Evolutionary conservation across 106 monocot genomes (phyloP).

Genomic region (Phalaenopsis aphrodite): DNA sequence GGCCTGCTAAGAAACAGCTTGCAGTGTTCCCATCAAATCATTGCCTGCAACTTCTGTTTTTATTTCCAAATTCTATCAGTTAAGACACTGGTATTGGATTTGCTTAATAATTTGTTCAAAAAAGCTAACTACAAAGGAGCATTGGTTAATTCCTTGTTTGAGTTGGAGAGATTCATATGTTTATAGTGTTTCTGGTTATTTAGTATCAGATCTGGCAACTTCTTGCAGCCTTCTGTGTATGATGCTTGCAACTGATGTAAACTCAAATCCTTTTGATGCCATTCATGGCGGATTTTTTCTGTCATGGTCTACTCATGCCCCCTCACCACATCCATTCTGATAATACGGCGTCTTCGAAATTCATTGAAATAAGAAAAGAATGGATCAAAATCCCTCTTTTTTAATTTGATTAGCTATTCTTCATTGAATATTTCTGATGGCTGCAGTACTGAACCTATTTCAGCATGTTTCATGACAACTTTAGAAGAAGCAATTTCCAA

Average conservation of each 20-base stretch:
- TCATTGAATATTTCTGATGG: neutral
- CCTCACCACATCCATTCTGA: too few relatives aligned
- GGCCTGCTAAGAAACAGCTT: neutral
- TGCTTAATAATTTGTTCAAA: neutral
- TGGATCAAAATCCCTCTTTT: neutral
- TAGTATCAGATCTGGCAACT: neutral
- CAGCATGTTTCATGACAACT: constrained; percentile 4
- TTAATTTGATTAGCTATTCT: neutral
- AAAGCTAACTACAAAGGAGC: neutral
- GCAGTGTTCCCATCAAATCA: constrained; percentile 1
- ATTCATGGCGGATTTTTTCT: neutral
- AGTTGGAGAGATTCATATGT: neutral
- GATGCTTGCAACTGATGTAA: neutral
- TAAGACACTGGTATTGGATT: neutral
- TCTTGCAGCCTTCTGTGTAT: constrained; percentile 7
- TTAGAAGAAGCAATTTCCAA: neutral
- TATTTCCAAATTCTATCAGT: neutral
- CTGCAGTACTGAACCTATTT: neutral
- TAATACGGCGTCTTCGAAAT: neutral
- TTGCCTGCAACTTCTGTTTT: neutral
- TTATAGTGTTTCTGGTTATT: neutral
- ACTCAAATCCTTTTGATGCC: neutral
- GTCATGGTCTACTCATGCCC: neutral
- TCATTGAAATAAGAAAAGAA: neutral
- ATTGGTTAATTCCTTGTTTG: neutral